Evolutionary conservation across 441 rosid genomes (phyloP).

Genomic region (Oxalis stricta): DNA sequence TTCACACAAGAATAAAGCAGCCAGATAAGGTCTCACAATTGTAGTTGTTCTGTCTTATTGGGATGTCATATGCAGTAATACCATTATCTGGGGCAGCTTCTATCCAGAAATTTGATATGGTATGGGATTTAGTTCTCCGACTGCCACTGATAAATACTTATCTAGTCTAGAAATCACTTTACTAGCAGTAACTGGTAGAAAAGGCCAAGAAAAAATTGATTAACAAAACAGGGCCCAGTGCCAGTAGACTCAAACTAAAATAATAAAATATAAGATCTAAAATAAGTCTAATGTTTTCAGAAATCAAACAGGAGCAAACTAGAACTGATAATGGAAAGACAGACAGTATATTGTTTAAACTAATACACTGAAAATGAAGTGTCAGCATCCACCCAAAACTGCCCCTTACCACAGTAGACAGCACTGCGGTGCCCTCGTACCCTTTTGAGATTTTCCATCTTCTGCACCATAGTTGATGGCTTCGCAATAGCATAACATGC

Average conservation of each 20-base stretch:
- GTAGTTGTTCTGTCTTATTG: too few relatives aligned
- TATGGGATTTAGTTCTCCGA: background rate
- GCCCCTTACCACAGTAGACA: constrained; percentile 85
- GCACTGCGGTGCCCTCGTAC: constrained; percentile 94
- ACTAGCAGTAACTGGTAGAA: background rate
- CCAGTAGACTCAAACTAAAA: background rate
- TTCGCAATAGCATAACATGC: constrained; percentile 89
- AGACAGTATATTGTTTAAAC: background rate
- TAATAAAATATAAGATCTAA: too few relatives aligned
- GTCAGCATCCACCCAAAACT: background rate
- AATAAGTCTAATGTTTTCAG: background rate
- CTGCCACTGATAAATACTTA: background rate
- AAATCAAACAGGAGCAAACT: background rate
- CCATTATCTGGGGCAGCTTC: too few relatives aligned
- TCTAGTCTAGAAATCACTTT: background rate
- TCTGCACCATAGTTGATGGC: constrained; percentile 86
- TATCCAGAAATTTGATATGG: too few relatives aligned
- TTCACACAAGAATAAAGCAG: background rate
- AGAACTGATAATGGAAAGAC: background rate
- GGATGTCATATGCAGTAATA: background rate
- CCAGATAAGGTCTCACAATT: too few relatives aligned
- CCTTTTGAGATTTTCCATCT: constrained; percentile 89
- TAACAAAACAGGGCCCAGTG: background rate
- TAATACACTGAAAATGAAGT: background rate
- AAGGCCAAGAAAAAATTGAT: background rate